Conservation (phyloP, 1,284 basidiomycete species). For the Sanghuangporus sanghuang region DNA sequence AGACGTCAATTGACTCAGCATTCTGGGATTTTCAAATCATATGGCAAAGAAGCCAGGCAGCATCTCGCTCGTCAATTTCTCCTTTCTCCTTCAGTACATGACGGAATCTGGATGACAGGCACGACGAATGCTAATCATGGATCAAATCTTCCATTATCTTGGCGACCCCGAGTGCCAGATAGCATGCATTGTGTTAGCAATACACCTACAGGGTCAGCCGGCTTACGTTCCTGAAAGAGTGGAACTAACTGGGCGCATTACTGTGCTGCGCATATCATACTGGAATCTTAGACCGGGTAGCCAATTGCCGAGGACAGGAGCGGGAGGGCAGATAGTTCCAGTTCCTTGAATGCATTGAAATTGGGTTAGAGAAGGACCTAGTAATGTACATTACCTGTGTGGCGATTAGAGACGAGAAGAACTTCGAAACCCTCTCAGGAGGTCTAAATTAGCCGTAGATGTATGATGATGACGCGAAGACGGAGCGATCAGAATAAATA, state of each 20-base stretch:
- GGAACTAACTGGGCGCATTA: background rate
- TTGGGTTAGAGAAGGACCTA: background rate
- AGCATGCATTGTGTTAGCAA: background rate
- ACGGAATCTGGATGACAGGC: background rate
- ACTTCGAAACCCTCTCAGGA: background rate
- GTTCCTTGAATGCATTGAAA: background rate
- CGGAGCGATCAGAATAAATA: background rate
- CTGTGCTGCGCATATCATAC: too few relatives aligned
- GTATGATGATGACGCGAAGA: background rate
- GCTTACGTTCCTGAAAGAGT: background rate
- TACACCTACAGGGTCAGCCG: background rate
- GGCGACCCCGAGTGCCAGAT: background rate
- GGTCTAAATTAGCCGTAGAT: background rate
- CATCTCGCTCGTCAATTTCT: background rate
- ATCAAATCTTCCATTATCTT: background rate
- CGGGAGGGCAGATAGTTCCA: background rate
- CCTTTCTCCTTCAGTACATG: background rate
- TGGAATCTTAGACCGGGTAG: too few relatives aligned
- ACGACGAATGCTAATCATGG: background rate
- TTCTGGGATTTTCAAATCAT: background rate
- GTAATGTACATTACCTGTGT: background rate
- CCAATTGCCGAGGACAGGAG: background rate
- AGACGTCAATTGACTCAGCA: background rate
- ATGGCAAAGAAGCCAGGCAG: background rate
- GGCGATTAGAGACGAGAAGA: background rate